Evolutionary conservation across 1,284 basidiomycete species (phyloP).

Genomic region (Sporisorium iseilematis-ciliati): DNA sequence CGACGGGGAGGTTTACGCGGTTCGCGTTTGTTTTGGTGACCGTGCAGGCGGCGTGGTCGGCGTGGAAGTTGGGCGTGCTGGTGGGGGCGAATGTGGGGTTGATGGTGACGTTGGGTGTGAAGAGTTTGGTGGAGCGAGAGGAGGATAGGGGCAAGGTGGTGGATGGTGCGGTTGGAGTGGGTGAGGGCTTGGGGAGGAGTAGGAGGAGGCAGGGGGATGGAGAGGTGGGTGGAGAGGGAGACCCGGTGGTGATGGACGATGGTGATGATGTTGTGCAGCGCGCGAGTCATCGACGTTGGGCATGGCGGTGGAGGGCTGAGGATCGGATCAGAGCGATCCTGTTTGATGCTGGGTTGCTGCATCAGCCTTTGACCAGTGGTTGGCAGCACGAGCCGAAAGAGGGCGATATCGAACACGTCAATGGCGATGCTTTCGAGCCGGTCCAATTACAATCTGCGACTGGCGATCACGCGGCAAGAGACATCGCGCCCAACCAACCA

Average conservation of each 20-base stretch:
- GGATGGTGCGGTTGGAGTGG: constrained; percentile 17
- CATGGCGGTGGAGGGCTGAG: constrained; percentile 44
- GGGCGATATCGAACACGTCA: neutral
- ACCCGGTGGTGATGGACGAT: constrained; percentile 5
- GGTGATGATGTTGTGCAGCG: constrained; percentile 22
- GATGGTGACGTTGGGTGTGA: constrained; percentile 20
- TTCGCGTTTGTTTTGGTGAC: constrained; percentile 49
- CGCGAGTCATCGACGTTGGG: constrained; percentile 30
- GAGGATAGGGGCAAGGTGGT: constrained; percentile 17
- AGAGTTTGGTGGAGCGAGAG: constrained; percentile 29
- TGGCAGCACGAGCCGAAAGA: constrained; percentile 14
- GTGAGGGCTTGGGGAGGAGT: neutral
- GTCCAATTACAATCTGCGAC: neutral
- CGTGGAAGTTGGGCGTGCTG: constrained; percentile 49
- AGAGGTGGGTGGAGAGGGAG: neutral
- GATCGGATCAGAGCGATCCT: constrained; percentile 46
- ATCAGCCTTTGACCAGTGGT: constrained; percentile 13
- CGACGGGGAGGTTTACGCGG: constrained; percentile 25
- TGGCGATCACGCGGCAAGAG: neutral
- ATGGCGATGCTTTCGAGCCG: constrained; percentile 1
- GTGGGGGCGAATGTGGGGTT: constrained; percentile 32
- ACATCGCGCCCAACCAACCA: neutral
- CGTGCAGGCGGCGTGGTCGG: constrained; percentile 50
- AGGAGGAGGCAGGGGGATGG: constrained; percentile 3
- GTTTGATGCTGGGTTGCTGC: constrained; percentile 32